Conservation (phyloP, 2,329 filamentous ascomycete species). For the Seiridium unicorne region DNA sequence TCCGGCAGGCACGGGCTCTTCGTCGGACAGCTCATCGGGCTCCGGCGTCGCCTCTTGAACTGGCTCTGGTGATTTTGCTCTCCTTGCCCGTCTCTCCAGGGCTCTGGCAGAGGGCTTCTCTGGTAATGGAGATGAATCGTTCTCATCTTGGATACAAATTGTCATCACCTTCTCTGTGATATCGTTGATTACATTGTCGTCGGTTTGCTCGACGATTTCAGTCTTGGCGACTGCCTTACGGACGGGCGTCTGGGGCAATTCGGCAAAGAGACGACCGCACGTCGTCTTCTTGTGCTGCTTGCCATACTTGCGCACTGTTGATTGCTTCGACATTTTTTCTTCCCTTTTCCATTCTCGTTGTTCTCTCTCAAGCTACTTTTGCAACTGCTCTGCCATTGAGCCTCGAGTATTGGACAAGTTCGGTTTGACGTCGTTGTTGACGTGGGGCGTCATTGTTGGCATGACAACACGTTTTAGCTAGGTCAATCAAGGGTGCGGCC, state of each 20-base stretch:
- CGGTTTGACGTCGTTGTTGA: too few species aligned
- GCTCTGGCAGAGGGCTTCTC: not conserved
- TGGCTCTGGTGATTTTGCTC: slow-evolving; percentile 9
- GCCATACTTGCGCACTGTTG: slow-evolving; percentile 48
- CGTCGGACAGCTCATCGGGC: slow-evolving; percentile 7
- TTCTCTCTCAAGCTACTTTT: not conserved
- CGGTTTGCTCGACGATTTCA: slow-evolving; percentile 13
- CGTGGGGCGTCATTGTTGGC: too few species aligned
- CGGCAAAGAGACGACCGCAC: slow-evolving; percentile 47
- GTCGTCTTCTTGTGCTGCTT: slow-evolving; percentile 45
- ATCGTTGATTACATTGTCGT: slow-evolving; percentile 24
- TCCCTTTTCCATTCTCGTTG: slow-evolving; percentile 14
- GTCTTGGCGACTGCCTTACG: slow-evolving; percentile 20
- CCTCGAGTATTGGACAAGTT: too few species aligned
- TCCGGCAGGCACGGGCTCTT: slow-evolving; percentile 8
- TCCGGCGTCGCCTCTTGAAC: slow-evolving; percentile 11
- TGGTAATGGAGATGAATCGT: slow-evolving; percentile 7
- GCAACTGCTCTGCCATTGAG: too few species aligned
- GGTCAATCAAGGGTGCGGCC: too few species aligned
- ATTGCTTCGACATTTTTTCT: slow-evolving; percentile 43
- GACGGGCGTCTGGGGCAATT: slow-evolving; percentile 49
- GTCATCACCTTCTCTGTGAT: slow-evolving; percentile 30
- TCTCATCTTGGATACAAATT: slow-evolving; percentile 24
- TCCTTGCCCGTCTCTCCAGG: not conserved
- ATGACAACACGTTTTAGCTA: too few species aligned